Evolutionary conservation across 345 rosid species (phyloP), one percentile per base, ranked within the genome.

Genomic region (Populus deltoides): DNA sequence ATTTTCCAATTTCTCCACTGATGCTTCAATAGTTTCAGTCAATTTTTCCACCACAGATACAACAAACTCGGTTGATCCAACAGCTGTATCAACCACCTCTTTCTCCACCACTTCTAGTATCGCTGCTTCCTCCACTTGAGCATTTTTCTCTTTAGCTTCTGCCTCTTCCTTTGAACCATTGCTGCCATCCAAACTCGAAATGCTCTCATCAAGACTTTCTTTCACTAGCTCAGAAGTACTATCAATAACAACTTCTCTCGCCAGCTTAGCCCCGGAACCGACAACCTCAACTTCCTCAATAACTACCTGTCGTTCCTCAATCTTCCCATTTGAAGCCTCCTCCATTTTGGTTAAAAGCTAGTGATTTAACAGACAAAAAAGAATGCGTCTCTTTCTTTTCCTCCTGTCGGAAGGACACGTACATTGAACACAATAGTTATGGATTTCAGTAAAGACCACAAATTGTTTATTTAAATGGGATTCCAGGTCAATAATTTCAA

Each of bases 91-190:
- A 47, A 18, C 57, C 73, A 67, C 68, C 12, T 45, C 33, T 76
- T 72, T 79, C 63, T 82, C 83, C 36, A 55, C 81, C 47, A 76
- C 80, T 27, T 77, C 75, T 10, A 66, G 9, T 49, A 62, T 65
- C 75, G n/a, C 80, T 39, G 66, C 65, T 63, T 77, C 79, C 61
- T 35, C 74, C 29, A 16, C 27, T 57, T 5, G 53, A 75, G 66
- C 33, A 29, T 62, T 72, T 24, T 55, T 71, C 69, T 82, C 81
- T 7, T 33, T 69, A 6, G 18, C 17, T 31, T 73, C 83, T 38
- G 43, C 78, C 70, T 81, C 84, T 29, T 81, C 82, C 47, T 79
- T 83, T 0, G 82, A 80, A 80, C 77, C 59, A 67, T 75, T 76
- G 53, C 66, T n/a, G 25, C 72, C 53, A 7, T 73, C 53, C 0